Percentiles rank a stretch among this genome's conserved stretches.
These are phyloP conservation scores for Arabidopsis suecica DNA, from an alignment of 345 rosid genomes.

Conservation along the genomic window DNA sequence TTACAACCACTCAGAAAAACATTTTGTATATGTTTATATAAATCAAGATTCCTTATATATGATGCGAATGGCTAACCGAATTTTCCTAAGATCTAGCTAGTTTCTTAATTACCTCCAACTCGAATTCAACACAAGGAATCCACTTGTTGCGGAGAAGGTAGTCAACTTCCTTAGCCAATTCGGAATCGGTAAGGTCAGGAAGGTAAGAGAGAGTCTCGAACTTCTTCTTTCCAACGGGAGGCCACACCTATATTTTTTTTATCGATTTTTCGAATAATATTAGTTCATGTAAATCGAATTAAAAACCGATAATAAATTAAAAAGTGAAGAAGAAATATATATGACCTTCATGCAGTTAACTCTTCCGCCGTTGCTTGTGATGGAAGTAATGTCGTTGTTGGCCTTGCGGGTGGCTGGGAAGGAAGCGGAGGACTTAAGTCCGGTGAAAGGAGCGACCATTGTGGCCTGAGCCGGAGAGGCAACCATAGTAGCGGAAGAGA, in stretches of 20 bases:
- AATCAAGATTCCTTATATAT: neutral
- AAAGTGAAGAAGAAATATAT: neutral
- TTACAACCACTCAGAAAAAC: neutral
- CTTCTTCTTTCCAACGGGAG: slow-evolving; percentile 52
- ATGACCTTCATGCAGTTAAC: slow-evolving; percentile 59
- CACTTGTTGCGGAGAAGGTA: slow-evolving; percentile 64
- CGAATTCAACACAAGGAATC: slow-evolving; percentile 78
- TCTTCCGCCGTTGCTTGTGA: slow-evolving; percentile 57
- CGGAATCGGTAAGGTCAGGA: slow-evolving; percentile 41
- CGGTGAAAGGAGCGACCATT: slow-evolving; percentile 61
- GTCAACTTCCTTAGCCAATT: slow-evolving; percentile 51
- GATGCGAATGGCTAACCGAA: neutral
- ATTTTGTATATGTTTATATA: neutral
- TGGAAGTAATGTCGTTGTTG: slow-evolving; percentile 54
- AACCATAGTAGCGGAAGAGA: slow-evolving; percentile 58
- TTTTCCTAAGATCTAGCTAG: neutral
- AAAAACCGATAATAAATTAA: neutral
- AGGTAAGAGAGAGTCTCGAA: slow-evolving; percentile 62
- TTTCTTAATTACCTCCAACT: slow-evolving; percentile 44
- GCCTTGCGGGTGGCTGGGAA: slow-evolving; percentile 55
- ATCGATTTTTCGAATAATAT: neutral
- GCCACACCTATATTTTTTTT: slow-evolving; percentile 54
- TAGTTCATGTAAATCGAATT: neutral
- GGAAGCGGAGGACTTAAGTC: slow-evolving; percentile 51
- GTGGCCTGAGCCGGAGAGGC: slow-evolving; percentile 55